Base-by-base conservation (phyloP, 1,284 basidiomycete species). In the Apiotrichum mycotoxinovorans region DNA sequence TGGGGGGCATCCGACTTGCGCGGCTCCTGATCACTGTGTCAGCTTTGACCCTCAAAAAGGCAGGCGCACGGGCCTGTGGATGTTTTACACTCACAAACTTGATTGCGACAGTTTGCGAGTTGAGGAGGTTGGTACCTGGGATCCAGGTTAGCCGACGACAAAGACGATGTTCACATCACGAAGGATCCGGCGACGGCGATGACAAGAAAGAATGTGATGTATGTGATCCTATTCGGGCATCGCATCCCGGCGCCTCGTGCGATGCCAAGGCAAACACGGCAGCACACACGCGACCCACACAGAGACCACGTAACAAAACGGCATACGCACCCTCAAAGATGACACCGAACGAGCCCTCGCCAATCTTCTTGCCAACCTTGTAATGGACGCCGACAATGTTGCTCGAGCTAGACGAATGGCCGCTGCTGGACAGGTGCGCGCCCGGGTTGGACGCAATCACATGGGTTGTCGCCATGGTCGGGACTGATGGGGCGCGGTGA, bases 1-100 rank as follows among this genome's bases (percentile, higher is more conserved):
- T 97, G 94, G 40, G 94, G 94, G 12, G 93, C 93, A 78, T 97
- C 93, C 30, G 91, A 91, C 79, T 98, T 97, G 68, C 92, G 82
- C 17, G 92, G 92, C 84, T 96, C 91, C 90, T 93, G 73, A 37
- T 38, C 43, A 51, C 23, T 22, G 26, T 30, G 51, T 51, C 51
- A 60, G 61, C 51, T 56, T 52, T 34, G 38, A 43, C 45, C 55
- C 34, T 54, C 45, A 43, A 53, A 22, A 44, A 37, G 30, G 20
- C 37, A 10, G n/a, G 18, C 12, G 43, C 51, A 37, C 41, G 51
- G 51, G 51, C 51, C 51, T 27, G n/a, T 11, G 18, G 12, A 15
- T 3, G 10, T 20, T 18, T 15, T 4, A 45, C 35, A 84, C 89
- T 77, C 73, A 93, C 92, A 83, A 97, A 97, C 82, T 97, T 97